These are phyloP conservation scores for Carpinus viminea DNA, from an alignment of 306 rosid genomes.

Conservation along the genomic window DNA sequence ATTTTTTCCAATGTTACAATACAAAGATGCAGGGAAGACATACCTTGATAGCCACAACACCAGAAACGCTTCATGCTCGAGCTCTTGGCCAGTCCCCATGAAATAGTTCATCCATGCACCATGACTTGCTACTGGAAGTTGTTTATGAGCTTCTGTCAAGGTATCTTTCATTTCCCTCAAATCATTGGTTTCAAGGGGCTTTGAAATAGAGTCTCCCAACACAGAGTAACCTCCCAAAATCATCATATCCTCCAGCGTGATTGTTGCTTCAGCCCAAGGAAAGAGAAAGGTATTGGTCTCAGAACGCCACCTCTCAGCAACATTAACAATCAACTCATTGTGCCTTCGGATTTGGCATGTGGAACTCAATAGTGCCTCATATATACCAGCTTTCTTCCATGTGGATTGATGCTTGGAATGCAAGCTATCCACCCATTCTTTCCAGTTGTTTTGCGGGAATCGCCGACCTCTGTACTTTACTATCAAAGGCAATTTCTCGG, in stretches of 20 bases:
- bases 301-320: slow-evolving; percentile 47
- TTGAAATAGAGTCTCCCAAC: slow-evolving; percentile 17
- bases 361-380: slow-evolving; percentile 46
- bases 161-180: not conserved
- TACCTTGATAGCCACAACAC: slow-evolving; percentile 4
- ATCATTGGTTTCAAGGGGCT: slow-evolving; percentile 3
- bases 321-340: slow-evolving; percentile 18
- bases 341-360: slow-evolving; percentile 9
- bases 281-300: slow-evolving; percentile 44
- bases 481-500: slow-evolving; percentile 20
- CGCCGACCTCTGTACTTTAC: slow-evolving; percentile 39
- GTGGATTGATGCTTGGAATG: slow-evolving; percentile 21
- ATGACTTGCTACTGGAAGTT: not conserved
- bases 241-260: slow-evolving; percentile 60
- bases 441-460: slow-evolving; percentile 8
- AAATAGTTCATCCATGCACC: not conserved
- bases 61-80: slow-evolving; percentile 7
- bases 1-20: not conserved
- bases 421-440: slow-evolving; percentile 38
- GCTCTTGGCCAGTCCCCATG: not conserved
- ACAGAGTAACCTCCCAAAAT: slow-evolving; percentile 32
- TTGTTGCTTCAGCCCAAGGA: slow-evolving; percentile 56
- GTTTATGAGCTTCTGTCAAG: not conserved
- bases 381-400: slow-evolving; percentile 48
- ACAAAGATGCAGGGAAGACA: not conserved